Conservation (phyloP, 2,329 filamentous ascomycete genomes). For the Phialophora macrospora region DNA sequence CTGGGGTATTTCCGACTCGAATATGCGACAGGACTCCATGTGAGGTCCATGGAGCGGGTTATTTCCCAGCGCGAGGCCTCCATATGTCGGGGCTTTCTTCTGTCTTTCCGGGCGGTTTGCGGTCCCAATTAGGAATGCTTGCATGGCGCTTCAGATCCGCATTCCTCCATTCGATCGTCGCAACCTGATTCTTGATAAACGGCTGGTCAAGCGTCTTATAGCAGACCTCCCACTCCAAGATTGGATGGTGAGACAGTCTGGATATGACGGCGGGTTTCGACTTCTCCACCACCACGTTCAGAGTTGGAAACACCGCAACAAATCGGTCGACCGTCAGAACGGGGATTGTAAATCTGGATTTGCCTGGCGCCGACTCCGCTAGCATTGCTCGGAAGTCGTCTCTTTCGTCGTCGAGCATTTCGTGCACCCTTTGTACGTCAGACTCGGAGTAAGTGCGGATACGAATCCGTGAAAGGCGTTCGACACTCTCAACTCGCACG, state of each 20-base stretch:
- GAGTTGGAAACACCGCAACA: constrained; percentile 35
- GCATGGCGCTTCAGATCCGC: not conserved
- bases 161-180: constrained; percentile 23
- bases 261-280: not conserved
- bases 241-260: not conserved
- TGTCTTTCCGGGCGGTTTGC: not conserved
- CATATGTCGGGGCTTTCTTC: not conserved
- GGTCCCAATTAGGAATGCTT: not conserved
- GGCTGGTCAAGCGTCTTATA: constrained; percentile 28
- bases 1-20: constrained; percentile 9
- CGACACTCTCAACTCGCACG: constrained; percentile 19
- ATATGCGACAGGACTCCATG: not conserved
- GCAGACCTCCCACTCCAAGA: constrained; percentile 30
- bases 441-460: constrained; percentile 29
- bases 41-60: not conserved
- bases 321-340: constrained; percentile 26
- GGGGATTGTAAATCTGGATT: constrained; percentile 36
- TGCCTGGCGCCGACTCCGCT: constrained; percentile 30
- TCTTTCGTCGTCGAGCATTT: constrained; percentile 8
- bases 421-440: constrained; percentile 19
- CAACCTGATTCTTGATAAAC: constrained; percentile 20
- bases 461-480: constrained; percentile 17
- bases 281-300: constrained; percentile 22
- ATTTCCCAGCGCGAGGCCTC: not conserved
- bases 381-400: constrained; percentile 22